Percentiles rank a stretch among this genome's conserved stretches.
These are phyloP conservation scores for Fomitopsis serialis DNA, from an alignment of 768 basidiomycete genomes.

Conservation along the genomic window DNA sequence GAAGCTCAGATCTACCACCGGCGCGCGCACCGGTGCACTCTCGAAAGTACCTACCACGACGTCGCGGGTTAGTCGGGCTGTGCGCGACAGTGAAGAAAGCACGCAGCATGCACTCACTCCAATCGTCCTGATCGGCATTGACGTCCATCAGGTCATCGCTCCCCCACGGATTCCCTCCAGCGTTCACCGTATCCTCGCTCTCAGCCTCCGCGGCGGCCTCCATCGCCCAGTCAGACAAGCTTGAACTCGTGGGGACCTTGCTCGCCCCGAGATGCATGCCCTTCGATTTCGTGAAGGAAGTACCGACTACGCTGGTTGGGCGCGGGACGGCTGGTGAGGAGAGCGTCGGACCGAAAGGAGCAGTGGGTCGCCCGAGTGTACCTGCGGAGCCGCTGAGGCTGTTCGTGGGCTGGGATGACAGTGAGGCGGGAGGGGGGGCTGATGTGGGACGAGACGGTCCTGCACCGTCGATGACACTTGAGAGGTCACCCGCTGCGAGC, in stretches of 20 bases:
- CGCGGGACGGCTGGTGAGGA: constrained; percentile 19
- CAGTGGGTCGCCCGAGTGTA: not conserved
- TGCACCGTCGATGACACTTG: constrained; percentile 52
- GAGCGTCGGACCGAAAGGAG: constrained; percentile 7
- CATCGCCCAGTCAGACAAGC: constrained; percentile 44
- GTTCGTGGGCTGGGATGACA: not conserved
- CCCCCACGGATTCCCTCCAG: constrained; percentile 54
- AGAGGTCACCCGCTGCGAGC: constrained; percentile 71
- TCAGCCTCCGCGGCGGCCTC: constrained; percentile 45
- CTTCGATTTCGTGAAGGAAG: constrained; percentile 36
- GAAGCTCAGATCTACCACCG: not conserved
- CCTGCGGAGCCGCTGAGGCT: not conserved
- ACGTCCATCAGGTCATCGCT: constrained; percentile 86
- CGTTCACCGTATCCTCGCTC: constrained; percentile 25
- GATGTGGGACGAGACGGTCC: constrained; percentile 34
- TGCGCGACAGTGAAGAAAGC: constrained; percentile 1
- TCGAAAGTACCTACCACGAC: constrained; percentile 30
- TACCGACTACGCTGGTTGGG: constrained; percentile 6
- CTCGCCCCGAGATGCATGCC: constrained; percentile 66
- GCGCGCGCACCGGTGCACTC: constrained; percentile 17
- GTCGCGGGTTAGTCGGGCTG: too few relatives aligned
- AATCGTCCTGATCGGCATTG: constrained; percentile 89
- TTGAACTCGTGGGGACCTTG: constrained; percentile 35
- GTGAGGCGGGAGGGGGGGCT: constrained; percentile 30
- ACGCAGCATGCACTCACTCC: constrained; percentile 55